phyloP scores from a whole-genome alignment of 805 yeast species.

The Hanseniaspora hatyaiensis region DNA sequence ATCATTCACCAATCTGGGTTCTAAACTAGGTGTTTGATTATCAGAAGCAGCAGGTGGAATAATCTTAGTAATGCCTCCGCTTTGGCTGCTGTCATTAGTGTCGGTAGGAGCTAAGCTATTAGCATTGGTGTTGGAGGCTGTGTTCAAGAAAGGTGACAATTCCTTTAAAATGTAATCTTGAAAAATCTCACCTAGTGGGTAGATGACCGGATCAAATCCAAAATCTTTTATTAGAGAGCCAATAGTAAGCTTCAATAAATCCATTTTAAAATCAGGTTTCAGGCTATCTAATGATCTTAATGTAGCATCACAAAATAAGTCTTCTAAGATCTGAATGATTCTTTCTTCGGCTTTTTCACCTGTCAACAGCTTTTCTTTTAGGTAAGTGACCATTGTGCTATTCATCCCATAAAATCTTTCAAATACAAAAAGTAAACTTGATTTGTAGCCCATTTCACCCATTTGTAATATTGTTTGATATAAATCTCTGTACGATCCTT shows the following conservation, averaged over 20 bases:
- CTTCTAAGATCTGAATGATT: slow-evolving; percentile 26
- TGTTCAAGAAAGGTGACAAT: slow-evolving; percentile 50
- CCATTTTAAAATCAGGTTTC: slow-evolving; percentile 38
- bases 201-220: slow-evolving; percentile 62
- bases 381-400: slow-evolving; percentile 43
- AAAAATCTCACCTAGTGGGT: slow-evolving; percentile 56
- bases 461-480: slow-evolving; percentile 41
- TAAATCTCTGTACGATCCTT: slow-evolving; percentile 21
- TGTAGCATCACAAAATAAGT: slow-evolving; percentile 24
- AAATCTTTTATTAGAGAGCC: slow-evolving; percentile 69
- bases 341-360: slow-evolving; percentile 29
- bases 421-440: slow-evolving; percentile 49
- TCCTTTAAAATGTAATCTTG: slow-evolving; percentile 49
- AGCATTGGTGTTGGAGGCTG: slow-evolving; percentile 15
- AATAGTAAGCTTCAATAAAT: slow-evolving; percentile 45
- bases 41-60: too few relatives aligned
- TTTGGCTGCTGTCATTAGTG: background rate
- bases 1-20: background rate
- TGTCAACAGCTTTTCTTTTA: slow-evolving; percentile 34
- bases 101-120: too few relatives aligned
- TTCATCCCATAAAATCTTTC: slow-evolving; percentile 52
- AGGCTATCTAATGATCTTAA: slow-evolving; percentile 29
- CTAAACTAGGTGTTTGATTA: background rate
- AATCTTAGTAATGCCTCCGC: too few relatives aligned
- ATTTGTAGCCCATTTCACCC: slow-evolving; percentile 45